Evolutionary conservation across 78 protist genomes (phyloP), one percentile per base, ranked within the genome.

Genomic region (Dictyostelium purpureum): DNA sequence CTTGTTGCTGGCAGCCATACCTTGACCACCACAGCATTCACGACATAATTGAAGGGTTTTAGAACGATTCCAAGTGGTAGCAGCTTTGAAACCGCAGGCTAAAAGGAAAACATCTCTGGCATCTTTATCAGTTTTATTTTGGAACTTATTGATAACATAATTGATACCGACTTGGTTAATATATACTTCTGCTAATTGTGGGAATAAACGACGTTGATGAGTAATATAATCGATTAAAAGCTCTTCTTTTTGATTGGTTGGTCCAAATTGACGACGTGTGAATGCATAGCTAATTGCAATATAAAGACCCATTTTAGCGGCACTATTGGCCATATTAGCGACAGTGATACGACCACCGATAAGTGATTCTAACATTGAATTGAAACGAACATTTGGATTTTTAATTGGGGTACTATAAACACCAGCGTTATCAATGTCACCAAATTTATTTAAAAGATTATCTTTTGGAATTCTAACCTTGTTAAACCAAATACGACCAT

Each of bases 301-400:
- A 56, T 66, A 63, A 6, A 89, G 52, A 14, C 95, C 94, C 49
- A 87, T 57, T 38, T 94, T 94, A 9, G 88, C 24, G 1, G 80
- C 81, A 9, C 66, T 56, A 37, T 79, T 47, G 2, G 93, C 88
- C 87, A 81, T 79, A 24, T 94, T 45, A 10, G 81, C 35, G 40
- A 94, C 90, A 14, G 93, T 77, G 40, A 94, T 75, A 51, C 96
- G 67, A 69, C 96, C 96, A 57, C 94, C 92, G 47, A 94, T 67
- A 56, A 94, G 57, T 0, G 93, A 87, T 24, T 82, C 96, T 40
- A 79, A 71, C 93, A 94, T 83, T 38, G 94, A 77, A 42, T 76
- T 75, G 52, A 90, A 92, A 24, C 96, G 65, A 7, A 78, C 92
- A 26, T 43, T 89, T 43, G 89, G 85, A 57, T 78, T 90, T 87